Evolutionary conservation across 345 rosid species (phyloP), one percentile per base, ranked within the genome.

Genomic region (Aquilaria yunnanensis): DNA sequence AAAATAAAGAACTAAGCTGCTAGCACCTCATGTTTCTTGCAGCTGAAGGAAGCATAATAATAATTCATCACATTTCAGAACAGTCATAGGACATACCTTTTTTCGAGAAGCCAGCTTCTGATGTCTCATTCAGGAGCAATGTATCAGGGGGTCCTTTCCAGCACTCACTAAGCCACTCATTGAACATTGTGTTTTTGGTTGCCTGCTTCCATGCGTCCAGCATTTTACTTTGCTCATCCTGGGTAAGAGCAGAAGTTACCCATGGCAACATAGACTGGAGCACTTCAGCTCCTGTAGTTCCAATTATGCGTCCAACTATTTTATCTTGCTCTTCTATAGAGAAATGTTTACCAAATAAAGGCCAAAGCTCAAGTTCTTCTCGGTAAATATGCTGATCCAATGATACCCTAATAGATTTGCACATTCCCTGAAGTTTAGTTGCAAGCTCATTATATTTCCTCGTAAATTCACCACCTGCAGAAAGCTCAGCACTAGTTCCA

Each of bases 181-280:
- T 77, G 70, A 83, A 83, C 85, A 80, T 83, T 11, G 87, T 83
- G 75, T 83, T 83, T 67, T 78, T 80, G 1, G 87, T 74, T 16
- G 87, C 87, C 72, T 83, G 75, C 75, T 83, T 83, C 85, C 84
- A 80, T 10, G 87, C 80, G 61, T 80, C 85, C 87, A 83, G 77
- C 87, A 83, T 83, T 68, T 57, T 80, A 62, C 78, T 83, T 74
- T 83, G 87, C 71, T 83, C 87, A 69, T 75, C 82, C 68, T 67
- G 83, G n/a, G 81, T 80, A 52, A 83, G 83, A 60, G 79, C 87
- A 74, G 83, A 75, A 46, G 87, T 83, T 50, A 80, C 87, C 87
- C 87, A 83, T 31, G 87, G 87, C 65, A 83, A 48, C 87, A 83
- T 83, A 32, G 87, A 83, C 52, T 83, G 87, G 47, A 83, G 85